These are phyloP conservation scores for Epichloe gansuensis DNA, from an alignment of 2,329 filamentous ascomycete genomes.

Conservation along the genomic window DNA sequence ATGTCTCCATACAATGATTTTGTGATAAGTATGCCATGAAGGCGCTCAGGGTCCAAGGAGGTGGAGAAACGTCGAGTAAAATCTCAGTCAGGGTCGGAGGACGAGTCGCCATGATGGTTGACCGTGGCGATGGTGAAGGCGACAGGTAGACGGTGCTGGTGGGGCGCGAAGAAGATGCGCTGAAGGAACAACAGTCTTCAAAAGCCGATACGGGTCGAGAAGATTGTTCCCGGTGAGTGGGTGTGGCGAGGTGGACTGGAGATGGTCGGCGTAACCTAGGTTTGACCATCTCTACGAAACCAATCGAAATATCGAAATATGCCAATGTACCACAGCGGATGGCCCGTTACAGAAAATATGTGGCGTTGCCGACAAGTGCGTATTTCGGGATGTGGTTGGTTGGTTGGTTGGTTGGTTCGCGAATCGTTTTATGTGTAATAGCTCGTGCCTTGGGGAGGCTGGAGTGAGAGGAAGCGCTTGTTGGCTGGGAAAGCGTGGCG, in stretches of 20 bases:
- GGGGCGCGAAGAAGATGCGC: conserved; percentile 31
- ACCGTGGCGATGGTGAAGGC: conserved; percentile 23
- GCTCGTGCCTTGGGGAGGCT: background rate
- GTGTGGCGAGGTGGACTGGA: conserved; percentile 27
- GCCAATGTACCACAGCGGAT: background rate
- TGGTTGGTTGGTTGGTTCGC: background rate
- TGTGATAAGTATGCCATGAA: conserved; percentile 96
- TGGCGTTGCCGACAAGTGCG: background rate
- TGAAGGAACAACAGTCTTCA: conserved; percentile 31
- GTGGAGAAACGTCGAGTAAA: conserved; percentile 68
- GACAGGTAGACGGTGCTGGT: conserved; percentile 35
- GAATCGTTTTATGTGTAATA: background rate
- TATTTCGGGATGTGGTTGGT: background rate
- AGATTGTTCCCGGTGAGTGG: conserved; percentile 29
- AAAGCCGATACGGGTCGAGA: conserved; percentile 31
- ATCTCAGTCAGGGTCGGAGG: conserved; percentile 74
- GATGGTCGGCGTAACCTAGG: conserved; percentile 32
- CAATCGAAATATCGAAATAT: background rate
- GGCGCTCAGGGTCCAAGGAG: conserved; percentile 80
- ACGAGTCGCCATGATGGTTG: conserved; percentile 19
- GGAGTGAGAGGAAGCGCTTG: background rate
- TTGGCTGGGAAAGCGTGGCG: background rate
- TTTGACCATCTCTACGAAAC: conserved; percentile 14
- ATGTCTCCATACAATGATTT: conserved; percentile 90
- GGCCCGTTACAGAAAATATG: background rate